A percentile compares a stretch with the other conserved stretches of the same genome.
Conservation (phyloP, 495 filamentous ascomycete genomes). For the Hyaloscypha hepaticicola region DNA sequence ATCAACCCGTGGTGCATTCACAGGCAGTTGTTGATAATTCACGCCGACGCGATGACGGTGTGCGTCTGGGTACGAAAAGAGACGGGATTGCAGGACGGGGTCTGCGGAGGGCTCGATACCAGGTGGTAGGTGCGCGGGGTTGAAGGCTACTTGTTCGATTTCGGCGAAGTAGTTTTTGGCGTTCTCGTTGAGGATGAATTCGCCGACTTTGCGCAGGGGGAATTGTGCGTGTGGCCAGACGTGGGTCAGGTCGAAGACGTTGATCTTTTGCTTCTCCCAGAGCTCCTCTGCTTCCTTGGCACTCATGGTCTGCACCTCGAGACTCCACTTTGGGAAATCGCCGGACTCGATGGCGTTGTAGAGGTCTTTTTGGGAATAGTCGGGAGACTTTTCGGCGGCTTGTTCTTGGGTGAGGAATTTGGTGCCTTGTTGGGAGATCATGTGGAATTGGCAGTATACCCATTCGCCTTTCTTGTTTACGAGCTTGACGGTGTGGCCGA, state of each 20-base stretch:
- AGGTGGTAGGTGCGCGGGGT: constrained; percentile 70
- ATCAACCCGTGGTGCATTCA: constrained; percentile 42
- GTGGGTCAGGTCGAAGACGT: constrained; percentile 66
- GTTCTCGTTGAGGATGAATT: constrained; percentile 69
- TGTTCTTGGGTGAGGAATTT: constrained; percentile 59
- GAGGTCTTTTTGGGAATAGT: constrained; percentile 60
- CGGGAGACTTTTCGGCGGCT: constrained; percentile 51
- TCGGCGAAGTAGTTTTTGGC: constrained; percentile 70
- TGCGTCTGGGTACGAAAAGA: constrained; percentile 70
- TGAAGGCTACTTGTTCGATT: constrained; percentile 82
- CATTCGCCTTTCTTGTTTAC: constrained; percentile 63
- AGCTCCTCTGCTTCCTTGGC: constrained; percentile 49
- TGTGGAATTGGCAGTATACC: constrained; percentile 70
- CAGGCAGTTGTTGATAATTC: constrained; percentile 62
- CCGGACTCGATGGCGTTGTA: constrained; percentile 57
- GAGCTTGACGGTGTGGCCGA: constrained; percentile 66
- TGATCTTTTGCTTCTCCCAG: constrained; percentile 56
- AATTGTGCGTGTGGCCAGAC: constrained; percentile 68
- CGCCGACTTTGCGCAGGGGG: constrained; percentile 67
- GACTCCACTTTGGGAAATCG: constrained; percentile 59
- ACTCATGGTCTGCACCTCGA: constrained; percentile 59
- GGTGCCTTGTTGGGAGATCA: constrained; percentile 58
- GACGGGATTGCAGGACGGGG: constrained; percentile 63
- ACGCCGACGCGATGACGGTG: constrained; percentile 65
- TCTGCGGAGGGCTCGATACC: constrained; percentile 63